Base-by-base conservation (phyloP, 768 basidiomycete species). In the Pisolithus orientalis region DNA sequence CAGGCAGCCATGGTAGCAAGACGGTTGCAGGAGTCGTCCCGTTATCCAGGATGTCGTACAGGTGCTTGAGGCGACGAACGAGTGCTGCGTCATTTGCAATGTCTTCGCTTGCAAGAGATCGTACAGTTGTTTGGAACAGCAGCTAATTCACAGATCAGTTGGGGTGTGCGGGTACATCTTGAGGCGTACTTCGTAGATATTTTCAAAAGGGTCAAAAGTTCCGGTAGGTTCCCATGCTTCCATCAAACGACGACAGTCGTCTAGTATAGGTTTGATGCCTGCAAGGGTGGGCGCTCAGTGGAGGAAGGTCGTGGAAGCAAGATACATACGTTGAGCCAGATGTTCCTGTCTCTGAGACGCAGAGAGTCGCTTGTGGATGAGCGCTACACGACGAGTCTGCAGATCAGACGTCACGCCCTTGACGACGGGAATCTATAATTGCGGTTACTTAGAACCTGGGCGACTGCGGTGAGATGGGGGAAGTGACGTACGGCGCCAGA, bases 1-100 rank as follows among this genome's bases (percentile, higher is more conserved):
- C 80, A 8, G 87, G 87, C 46, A 90, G 69, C 87, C 87, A 90
- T 37, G 87, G 87, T 29, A 87, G 67, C 14, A 90, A 76, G 51
- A 90, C 75, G 3, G 83, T 84, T 2, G 82, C 76, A 1, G 87
- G 85, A 0, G 87, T 89, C 3, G 85, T 88, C 43, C 82, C 82
- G 16, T 70, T 70, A 59, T 90, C 88, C 50, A 90, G 73, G 34
- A 68, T 72, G 60, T 88, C 84, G 59, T 89, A 89, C 47, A 89
- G 70, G 47, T 62, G 62, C 62, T 82, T 83, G 53, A 90, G 75
- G 21, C 80, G 82, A 42, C 73, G 69, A 56, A 88, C 88, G 49
- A 78, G 68, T 24, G 61, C 73, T 37, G 81, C 71, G 60, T 89
- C 80, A 57, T 85, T 78, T 16, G 87, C 82, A 43, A 90, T 82